These are phyloP conservation scores for Mycena vulgaris DNA, from an alignment of 768 basidiomycete genomes.

Conservation along the genomic window DNA sequence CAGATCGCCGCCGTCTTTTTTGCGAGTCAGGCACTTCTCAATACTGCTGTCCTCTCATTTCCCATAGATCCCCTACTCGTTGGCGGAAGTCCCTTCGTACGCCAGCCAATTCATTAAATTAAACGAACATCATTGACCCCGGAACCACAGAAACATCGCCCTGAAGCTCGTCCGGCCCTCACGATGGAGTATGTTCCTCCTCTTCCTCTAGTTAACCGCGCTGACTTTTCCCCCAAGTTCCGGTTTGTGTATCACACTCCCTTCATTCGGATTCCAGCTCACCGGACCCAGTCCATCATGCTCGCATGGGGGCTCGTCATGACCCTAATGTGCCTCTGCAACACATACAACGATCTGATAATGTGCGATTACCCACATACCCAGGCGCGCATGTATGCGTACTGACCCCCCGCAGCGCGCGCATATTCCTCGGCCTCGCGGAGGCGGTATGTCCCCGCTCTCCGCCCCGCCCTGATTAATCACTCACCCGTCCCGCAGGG, in stretches of 20 bases:
- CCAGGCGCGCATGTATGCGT: neutral
- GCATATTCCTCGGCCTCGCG: slow-evolving; percentile 57
- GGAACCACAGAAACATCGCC: slow-evolving; percentile 40
- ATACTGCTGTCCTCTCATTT: neutral
- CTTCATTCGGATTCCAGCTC: no score
- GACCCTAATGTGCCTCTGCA: slow-evolving; percentile 48
- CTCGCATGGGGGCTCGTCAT: slow-evolving; percentile 48
- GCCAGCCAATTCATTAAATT: neutral
- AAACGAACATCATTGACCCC: neutral
- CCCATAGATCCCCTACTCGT: slow-evolving; percentile 45
- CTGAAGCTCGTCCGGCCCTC: slow-evolving; percentile 47
- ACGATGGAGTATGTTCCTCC: slow-evolving; percentile 40
- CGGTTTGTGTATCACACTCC: neutral
- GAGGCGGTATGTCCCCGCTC: slow-evolving; percentile 42
- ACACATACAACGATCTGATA: slow-evolving; percentile 44
- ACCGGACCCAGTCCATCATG: slow-evolving; percentile 39
- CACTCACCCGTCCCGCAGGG: slow-evolving; percentile 38
- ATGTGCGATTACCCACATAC: slow-evolving; percentile 30
- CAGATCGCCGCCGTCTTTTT: slow-evolving; percentile 47
- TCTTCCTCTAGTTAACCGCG: neutral
- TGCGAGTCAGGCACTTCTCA: slow-evolving; percentile 27
- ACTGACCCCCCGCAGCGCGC: slow-evolving; percentile 44
- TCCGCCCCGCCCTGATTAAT: neutral
- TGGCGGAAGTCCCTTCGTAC: slow-evolving; percentile 49
- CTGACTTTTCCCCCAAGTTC: slow-evolving; percentile 34